Evolutionary conservation across 1,284 basidiomycete genomes (phyloP), one percentile per base, ranked within the genome.

Genomic region (Malassezia sp.): DNA sequence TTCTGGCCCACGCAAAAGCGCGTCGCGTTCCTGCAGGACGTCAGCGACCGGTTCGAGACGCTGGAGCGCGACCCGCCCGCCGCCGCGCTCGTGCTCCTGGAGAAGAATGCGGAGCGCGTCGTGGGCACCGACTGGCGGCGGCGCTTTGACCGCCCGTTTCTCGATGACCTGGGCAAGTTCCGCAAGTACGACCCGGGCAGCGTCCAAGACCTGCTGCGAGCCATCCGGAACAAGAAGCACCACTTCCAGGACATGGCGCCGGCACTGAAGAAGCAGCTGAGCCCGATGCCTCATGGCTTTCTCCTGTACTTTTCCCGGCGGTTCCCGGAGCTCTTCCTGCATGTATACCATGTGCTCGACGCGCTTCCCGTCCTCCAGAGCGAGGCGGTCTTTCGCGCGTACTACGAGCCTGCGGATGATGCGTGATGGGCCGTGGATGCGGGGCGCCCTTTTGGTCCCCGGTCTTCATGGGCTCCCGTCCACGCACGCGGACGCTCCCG

Each of bases 151-250:
- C 83, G 81, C 61, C 75, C 82, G 12, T 88, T 97, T 70, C 80
- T 90, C 43, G 87, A 91, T 43, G 95, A 89, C 65, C 73, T 97
- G 39, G 89, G 90, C 52, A 96, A 96, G 73, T 96, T 74, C 77
- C 89, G 61, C 90, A 96, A 63, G 72, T 97, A 97, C 70, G 88
- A 96, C 67, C 84, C 84, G 18, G 75, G 76, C 60, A 85, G 83
- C 33, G 83, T 97, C 5, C 84, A 93, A 58, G 93, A 97, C 73
- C 73, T 97, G 18, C 71, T 97, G 42, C 78, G 91, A 35, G 93
- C 90, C 1, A 74, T 97, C 67, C 76, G 93, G 51, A 97, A 97
- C 72, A 97, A 97, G 88, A 95, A 91, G 83, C 84, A 97, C 61
- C 91, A 97, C 70, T 96, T 93, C 67, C 91, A 96, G 73, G 88